Evolutionary conservation across 2,329 filamentous ascomycete genomes (phyloP), one percentile per base, ranked within the genome.

Genomic region (Tolypocladium guangdongense): DNA sequence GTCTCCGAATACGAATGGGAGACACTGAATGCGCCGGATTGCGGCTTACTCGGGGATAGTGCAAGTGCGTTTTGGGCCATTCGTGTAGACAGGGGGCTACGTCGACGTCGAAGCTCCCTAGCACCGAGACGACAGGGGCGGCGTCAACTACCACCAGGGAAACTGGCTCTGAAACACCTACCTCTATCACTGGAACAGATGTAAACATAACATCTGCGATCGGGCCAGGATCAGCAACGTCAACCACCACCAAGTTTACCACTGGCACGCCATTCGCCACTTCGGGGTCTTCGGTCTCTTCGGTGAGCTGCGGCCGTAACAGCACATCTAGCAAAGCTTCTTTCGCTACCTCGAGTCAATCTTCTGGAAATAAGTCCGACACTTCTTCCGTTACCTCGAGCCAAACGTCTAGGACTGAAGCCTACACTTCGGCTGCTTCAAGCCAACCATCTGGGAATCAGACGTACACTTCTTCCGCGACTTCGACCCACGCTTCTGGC

Each of bases 1-100:
- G 67, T 55, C 7, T 36, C 6, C 14, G 32, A 11, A 11, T 11
- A 6, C 32, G 6, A 2, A 22, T 18, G 36, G 14, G 35, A 37
- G 30, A 27, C 7, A 16, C 2, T 22, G 47, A 3, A n/a, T 14
- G 12, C 8, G n/a, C n/a, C n/a, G n/a, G n/a, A n/a, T n/a, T n/a
- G 16, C 7, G 14, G 22, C 16, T 20, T 38, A 7, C 1, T 18
- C 1, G 8, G 22, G 5, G 18, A n/a, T 22, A 67, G 65, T 67
- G 65, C 50, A 56, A 56, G 18, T 67, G 65, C 51, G 60, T 65
- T 33, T 24, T 64, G 18, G 59, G 59, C 16, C 51, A 37, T 6
- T 50, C 37, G 1, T 53, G 51, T 18, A 16, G 24, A 18, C 35
- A 36, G 6, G 7, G 35, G 35, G 35, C 35, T 36, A 16, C 35